Percentiles rank a stretch among this genome's conserved stretches.
Conservation (phyloP, 345 rosid genomes). For the Noccaea caerulescens region DNA sequence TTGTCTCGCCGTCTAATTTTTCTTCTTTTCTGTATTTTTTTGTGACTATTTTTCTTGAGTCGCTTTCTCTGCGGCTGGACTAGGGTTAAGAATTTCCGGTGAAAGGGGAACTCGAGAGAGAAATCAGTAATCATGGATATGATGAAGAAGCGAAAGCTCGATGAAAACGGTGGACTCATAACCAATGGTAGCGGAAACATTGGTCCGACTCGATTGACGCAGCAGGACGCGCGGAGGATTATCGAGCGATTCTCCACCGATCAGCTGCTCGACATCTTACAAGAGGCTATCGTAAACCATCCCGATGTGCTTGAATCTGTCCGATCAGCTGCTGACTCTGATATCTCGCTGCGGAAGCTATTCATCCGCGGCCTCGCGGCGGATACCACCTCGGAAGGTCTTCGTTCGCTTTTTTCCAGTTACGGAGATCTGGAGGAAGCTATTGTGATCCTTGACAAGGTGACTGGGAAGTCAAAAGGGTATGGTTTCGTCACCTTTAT, state of each 20-base stretch:
- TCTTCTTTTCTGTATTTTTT: background rate
- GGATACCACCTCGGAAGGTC: slow-evolving; percentile 76
- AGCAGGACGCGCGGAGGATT: slow-evolving; percentile 56
- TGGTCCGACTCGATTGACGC: slow-evolving; percentile 42
- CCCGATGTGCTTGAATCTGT: slow-evolving; percentile 58
- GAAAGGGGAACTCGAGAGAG: background rate
- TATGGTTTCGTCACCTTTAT: slow-evolving; percentile 72
- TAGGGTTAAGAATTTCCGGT: slow-evolving; percentile 47
- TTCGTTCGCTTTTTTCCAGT: slow-evolving; percentile 56
- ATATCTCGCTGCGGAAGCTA: slow-evolving; percentile 73
- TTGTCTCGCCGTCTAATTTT: background rate
- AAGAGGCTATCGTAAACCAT: slow-evolving; percentile 53
- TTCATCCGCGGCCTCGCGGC: slow-evolving; percentile 81
- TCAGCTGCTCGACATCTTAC: slow-evolving; percentile 67
- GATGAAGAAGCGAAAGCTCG: slow-evolving; percentile 63
- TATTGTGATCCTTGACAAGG: slow-evolving; percentile 66
- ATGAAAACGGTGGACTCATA: slow-evolving; percentile 52
- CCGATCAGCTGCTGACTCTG: slow-evolving; percentile 64
- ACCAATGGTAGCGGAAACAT: slow-evolving; percentile 26
- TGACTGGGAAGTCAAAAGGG: slow-evolving; percentile 74
- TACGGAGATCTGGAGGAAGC: slow-evolving; percentile 84
- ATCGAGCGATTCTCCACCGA: slow-evolving; percentile 62
- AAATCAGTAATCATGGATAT: slow-evolving; percentile 44
- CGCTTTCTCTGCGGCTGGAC: background rate
- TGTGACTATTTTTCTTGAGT: background rate